A percentile compares a stretch with the other conserved stretches of the same genome.
phyloP scores from a whole-genome alignment of 2,329 filamentous ascomycete genomes.

The Alternaria triticina region DNA sequence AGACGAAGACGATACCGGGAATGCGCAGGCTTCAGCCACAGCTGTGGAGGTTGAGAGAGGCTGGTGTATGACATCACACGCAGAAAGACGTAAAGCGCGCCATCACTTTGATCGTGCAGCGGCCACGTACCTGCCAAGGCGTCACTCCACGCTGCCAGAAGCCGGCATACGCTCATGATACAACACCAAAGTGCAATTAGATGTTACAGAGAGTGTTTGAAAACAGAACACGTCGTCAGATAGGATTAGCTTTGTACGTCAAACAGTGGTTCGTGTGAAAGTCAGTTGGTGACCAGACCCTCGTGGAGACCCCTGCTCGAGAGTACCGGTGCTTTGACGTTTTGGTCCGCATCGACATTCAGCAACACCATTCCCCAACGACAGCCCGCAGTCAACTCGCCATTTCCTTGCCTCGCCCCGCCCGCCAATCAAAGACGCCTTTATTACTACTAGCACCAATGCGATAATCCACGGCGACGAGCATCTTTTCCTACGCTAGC shows the following conservation, averaged over 20 bases:
- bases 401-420: background rate
- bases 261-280: constrained; percentile 7
- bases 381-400: constrained; percentile 15
- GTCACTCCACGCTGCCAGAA: background rate
- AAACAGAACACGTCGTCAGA: background rate
- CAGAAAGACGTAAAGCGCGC: constrained; percentile 12
- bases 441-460: constrained; percentile 23
- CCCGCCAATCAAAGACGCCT: constrained; percentile 5
- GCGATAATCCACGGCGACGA: constrained; percentile 23
- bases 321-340: constrained; percentile 29
- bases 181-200: background rate
- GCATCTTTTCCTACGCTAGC: constrained; percentile 6
- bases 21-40: background rate
- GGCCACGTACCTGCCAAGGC: constrained; percentile 26
- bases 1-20: background rate
- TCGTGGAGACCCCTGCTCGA: constrained; percentile 21
- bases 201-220: background rate
- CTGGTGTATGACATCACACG: constrained; percentile 20
- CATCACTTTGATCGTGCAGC: constrained; percentile 21
- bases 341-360: constrained; percentile 26
- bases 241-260: background rate
- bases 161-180: background rate
- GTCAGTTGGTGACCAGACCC: background rate
- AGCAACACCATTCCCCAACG: constrained; percentile 15
- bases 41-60: background rate